Conservation (phyloP, 345 rosid genomes). For the Lepidium didymum region DNA sequence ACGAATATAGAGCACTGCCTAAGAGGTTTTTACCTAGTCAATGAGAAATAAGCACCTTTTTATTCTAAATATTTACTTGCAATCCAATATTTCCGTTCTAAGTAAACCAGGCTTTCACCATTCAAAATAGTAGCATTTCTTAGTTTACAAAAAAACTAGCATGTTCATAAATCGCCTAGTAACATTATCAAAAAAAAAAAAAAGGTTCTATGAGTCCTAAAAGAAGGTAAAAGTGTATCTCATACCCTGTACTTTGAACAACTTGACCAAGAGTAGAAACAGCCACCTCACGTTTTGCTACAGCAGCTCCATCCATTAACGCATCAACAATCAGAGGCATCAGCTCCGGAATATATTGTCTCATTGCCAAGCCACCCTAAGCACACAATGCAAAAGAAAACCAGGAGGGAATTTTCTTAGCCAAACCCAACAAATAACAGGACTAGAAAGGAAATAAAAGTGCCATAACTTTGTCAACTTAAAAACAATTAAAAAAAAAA, state of each 20-base stretch:
- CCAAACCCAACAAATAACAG: constrained; percentile 3
- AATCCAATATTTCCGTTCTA: constrained; percentile 3
- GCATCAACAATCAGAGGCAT: constrained; percentile 99
- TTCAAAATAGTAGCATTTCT: constrained; percentile 6
- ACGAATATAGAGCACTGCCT: background rate
- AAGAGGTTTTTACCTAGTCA: background rate
- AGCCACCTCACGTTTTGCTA: constrained; percentile 91
- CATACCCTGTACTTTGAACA: constrained; percentile 96
- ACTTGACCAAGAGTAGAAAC: constrained; percentile 98
- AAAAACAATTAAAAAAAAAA: background rate
- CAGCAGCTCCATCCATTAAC: constrained; percentile 95
- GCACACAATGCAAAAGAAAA: constrained; percentile 15
- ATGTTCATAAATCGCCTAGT: background rate
- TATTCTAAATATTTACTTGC: background rate
- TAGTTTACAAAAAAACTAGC: constrained; percentile 5
- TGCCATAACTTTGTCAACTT: background rate
- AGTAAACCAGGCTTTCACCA: constrained; percentile 10
- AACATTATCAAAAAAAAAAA: background rate
- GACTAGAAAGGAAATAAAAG: background rate
- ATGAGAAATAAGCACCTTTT: background rate
- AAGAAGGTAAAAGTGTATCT: constrained; percentile 13
- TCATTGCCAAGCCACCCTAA: constrained; percentile 97
- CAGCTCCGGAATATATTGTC: constrained; percentile 81
- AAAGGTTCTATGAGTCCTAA: background rate
- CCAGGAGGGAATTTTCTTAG: background rate